Percentiles rank a stretch among this genome's conserved stretches.
phyloP scores from a whole-genome alignment of 2,329 filamentous ascomycete species.

The Trichoderma sp. region DNA sequence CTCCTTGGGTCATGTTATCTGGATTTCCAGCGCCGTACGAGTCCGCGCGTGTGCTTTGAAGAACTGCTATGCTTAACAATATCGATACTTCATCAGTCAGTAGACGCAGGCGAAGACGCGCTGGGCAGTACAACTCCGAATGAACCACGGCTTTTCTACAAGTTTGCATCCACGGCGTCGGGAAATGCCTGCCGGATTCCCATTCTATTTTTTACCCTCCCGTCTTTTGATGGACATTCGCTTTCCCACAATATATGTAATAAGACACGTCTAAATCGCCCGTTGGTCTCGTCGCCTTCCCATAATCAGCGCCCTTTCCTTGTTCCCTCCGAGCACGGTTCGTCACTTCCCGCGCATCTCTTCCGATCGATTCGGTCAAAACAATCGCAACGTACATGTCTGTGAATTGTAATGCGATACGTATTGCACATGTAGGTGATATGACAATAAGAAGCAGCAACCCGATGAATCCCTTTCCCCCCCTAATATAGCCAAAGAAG shows the following conservation, averaged over 20 bases:
- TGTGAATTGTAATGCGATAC: neutral
- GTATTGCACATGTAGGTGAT: neutral
- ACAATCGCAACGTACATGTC: neutral
- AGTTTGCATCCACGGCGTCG: neutral
- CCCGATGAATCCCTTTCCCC: neutral
- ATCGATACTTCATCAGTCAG: no score
- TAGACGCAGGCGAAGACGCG: no score
- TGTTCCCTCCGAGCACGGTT: neutral
- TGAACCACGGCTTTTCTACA: neutral
- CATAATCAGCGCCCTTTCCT: neutral
- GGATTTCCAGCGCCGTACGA: neutral
- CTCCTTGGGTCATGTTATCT: neutral
- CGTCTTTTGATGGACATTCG: neutral
- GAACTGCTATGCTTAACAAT: no score
- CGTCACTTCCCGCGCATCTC: neutral
- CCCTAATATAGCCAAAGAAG: neutral
- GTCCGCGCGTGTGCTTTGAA: neutral
- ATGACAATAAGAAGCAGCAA: neutral
- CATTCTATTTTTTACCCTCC: slow-evolving; percentile 2
- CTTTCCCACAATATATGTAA: neutral
- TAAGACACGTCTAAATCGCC: neutral
- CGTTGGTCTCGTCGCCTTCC: neutral
- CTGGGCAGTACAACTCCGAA: neutral
- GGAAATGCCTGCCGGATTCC: neutral
- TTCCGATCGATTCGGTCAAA: no score